Base-by-base conservation (phyloP, 2,329 filamentous ascomycete species). In the Neonectria ditissima region DNA sequence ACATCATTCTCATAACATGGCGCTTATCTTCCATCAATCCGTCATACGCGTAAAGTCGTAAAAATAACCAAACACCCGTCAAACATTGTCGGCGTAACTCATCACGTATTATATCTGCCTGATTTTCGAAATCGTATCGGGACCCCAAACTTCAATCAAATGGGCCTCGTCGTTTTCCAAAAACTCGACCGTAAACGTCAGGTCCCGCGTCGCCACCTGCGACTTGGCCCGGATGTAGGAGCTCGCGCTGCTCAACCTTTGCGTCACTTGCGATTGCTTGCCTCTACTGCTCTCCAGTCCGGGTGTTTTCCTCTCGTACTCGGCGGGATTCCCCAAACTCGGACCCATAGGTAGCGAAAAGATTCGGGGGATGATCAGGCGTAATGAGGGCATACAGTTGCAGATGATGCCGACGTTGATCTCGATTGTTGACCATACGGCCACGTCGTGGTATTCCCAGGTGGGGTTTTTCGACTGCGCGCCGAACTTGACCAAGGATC, bases 181-280 rank as follows among this genome's bases (percentile, higher is more conserved):
- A 37, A 72, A 79, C 28, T 79, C 74, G 0, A 80, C 76, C 2
- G 71, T 65, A 30, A 79, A 80, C 2, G 75, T 74, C 39, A 74
- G 77, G 10, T 79, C 65, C 37, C 72, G 76, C 2, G 68, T 69
- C 30, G 79, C 80, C 0, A 73, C 71, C 3, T 69, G 70, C 0
- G 70, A 59, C 5, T 69, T 67, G 2, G 62, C 34, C 1, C 58
- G 63, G 3, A 64, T 47, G 6, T 63, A 63, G 16, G 62, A 65
- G 39, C 56, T 64, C 1, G 62, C 57, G 18, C 73, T 70, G 56
- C 67, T 72, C 18, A 54, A 74, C 9, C 66, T 59, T 16, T 73
- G 72, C 3, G 75, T 68, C 18, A 7, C n/a, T 28, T 47, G 4
- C 3, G 26, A n/a, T 11, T 10, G 44, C 26, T 13, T 14, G 24